Percentiles rank a stretch among this genome's conserved stretches.
phyloP scores from a whole-genome alignment of 805 yeast genomes.

The Candida ponderosae region DNA sequence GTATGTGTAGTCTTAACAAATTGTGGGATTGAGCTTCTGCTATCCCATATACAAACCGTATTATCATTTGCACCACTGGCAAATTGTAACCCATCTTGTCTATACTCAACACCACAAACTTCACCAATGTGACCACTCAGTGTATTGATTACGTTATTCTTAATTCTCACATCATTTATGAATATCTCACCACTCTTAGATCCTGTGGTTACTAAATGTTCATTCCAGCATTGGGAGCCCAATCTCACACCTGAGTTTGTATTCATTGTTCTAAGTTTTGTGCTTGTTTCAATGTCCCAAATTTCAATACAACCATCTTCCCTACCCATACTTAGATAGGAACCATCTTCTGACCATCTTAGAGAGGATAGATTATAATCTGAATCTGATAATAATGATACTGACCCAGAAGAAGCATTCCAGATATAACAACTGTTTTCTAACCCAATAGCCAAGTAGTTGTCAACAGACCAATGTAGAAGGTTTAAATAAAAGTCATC shows the following conservation, averaged over 20 bases:
- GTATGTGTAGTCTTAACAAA: conserved; percentile 73
- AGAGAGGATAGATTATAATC: conserved; percentile 58
- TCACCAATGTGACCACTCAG: conserved; percentile 74
- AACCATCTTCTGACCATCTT: conserved; percentile 88
- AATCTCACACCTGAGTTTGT: conserved; percentile 65
- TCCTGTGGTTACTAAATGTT: conserved; percentile 78
- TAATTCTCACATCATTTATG: conserved; percentile 85
- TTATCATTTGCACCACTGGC: conserved; percentile 96
- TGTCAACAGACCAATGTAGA: conserved; percentile 79
- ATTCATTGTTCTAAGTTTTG: conserved; percentile 72
- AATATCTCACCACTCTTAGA: conserved; percentile 77
- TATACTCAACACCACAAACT: conserved; percentile 87
- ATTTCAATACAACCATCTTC: conserved; percentile 82
- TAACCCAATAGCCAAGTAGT: conserved; percentile 81
- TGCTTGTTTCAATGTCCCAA: conserved; percentile 81
- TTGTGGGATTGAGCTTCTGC: conserved; percentile 59
- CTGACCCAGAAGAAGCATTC: conserved; percentile 83
- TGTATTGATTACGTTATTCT: conserved; percentile 60
- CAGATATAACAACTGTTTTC: conserved; percentile 81
- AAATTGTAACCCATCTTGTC: conserved; percentile 74
- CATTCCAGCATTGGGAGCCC: conserved; percentile 80
- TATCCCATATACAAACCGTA: conserved; percentile 89
- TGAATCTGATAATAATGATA: conserved; percentile 57
- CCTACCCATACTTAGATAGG: conserved; percentile 75
- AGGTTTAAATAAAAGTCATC: conserved; percentile 90